phyloP scores from a whole-genome alignment of 345 rosid species.

The Pelargonium nanum region DNA sequence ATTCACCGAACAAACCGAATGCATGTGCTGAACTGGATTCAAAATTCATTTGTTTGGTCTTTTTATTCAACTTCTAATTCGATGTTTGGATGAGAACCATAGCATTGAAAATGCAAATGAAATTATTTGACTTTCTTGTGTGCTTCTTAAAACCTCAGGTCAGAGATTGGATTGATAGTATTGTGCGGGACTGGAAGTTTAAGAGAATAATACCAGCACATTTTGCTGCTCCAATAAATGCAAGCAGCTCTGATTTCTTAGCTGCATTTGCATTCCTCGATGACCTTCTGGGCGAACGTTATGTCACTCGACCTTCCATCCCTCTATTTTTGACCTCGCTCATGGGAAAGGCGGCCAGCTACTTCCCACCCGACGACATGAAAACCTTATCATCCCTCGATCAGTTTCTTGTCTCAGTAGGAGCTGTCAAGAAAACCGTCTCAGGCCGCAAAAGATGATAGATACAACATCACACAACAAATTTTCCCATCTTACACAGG shows the following conservation, averaged over 20 bases:
- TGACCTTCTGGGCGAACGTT: constrained; percentile 69
- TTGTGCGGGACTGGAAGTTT: constrained; percentile 79
- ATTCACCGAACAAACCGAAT: no score
- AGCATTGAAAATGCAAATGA: no score
- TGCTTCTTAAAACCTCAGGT: constrained; percentile 61
- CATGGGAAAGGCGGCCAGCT: constrained; percentile 88
- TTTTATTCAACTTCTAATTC: no score
- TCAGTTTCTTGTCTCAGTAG: constrained; percentile 78
- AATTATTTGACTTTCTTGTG: neutral
- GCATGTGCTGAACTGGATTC: neutral
- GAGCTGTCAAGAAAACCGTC: constrained; percentile 87
- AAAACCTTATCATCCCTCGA: constrained; percentile 87
- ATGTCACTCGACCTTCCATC: constrained; percentile 55
- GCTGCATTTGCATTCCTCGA: constrained; percentile 84
- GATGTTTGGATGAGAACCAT: neutral
- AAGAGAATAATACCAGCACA: constrained; percentile 94
- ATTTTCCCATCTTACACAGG: neutral
- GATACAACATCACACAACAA: neutral
- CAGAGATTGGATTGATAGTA: constrained; percentile 83
- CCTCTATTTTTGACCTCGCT: constrained; percentile 58
- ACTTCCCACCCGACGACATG: constrained; percentile 98
- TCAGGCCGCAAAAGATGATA: constrained; percentile 56
- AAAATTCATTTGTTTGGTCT: neutral
- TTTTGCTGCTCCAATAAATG: constrained; percentile 81
- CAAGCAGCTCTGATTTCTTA: constrained; percentile 70